Base-by-base conservation (phyloP, 78 protist genomes). In the Bodo saltans region DNA sequence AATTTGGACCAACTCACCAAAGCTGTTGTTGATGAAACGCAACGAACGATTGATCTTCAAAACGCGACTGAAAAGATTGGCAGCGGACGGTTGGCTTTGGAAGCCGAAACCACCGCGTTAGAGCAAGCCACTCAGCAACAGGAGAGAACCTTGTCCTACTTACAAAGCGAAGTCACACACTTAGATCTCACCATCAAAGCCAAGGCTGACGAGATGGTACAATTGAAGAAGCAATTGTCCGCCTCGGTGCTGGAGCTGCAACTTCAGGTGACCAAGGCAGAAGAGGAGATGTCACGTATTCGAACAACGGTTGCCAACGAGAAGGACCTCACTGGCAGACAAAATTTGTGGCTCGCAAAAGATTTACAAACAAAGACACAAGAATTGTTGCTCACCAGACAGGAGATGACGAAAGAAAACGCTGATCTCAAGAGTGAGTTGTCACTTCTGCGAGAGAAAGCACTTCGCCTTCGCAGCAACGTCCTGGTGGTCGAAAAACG, bases 321-420 rank as follows among this genome's bases (percentile, higher is more conserved):
- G 41, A 76, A 76, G 53, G 81, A 76, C 35, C n/a, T 76, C 39
- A 76, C 81, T 12, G 81, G 81, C 34, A 8, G 81, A 8, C 81
- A 76, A 38, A 76, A 76, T 67, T 68, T 76, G 41, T 76, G 81
- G 81, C 69, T 76, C 67, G 81, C 81, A 28, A 76, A 76, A 12
- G 81, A 76, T 27, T 39, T 76, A 38, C 70, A 76, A 67, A 12
- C 21, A 3, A 76, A 76, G 41, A 4, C 8, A 28, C 81, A 76
- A 76, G 81, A 76, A 39, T 27, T 76, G 4, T 38, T 76, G 34
- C 53, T 76, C 4, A 29, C 41, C 4, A 8, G 81, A 11, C 81
- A 76, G 81, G 42, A 76, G 67, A 76, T 76, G 81, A 76, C 81
- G 27, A 30, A 47, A 30, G 81, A 76, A 38, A 76, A 76, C 69